phyloP scores from a whole-genome alignment of 345 rosid genomes.

The Corchorus olitorius region DNA sequence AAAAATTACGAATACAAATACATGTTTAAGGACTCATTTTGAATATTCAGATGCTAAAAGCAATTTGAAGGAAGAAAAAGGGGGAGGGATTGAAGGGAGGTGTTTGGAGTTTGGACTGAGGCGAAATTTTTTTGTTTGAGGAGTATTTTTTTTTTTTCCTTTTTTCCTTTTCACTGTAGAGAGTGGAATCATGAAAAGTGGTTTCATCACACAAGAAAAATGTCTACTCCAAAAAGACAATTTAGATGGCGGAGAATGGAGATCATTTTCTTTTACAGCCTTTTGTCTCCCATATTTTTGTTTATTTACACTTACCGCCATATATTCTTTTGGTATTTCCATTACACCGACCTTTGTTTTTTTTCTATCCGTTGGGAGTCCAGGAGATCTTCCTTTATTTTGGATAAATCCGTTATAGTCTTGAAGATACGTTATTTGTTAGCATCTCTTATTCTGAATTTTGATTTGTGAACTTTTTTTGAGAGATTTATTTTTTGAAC shows the following conservation, averaged over 20 bases:
- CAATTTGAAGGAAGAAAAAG: not conserved
- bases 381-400: not conserved
- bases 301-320: not conserved
- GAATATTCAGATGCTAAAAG: constrained; percentile 2
- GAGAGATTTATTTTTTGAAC: too few species aligned
- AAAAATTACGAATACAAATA: constrained; percentile 1
- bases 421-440: too few species aligned
- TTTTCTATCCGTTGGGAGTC: too few species aligned
- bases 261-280: not conserved
- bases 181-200: not conserved
- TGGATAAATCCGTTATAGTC: too few species aligned
- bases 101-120: not conserved
- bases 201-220: not conserved
- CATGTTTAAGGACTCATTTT: not conserved
- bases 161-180: not conserved
- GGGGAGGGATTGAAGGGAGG: not conserved
- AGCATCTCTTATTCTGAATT: too few species aligned
- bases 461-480: too few species aligned
- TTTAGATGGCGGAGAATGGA: constrained; percentile 8
- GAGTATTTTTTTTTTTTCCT: too few species aligned
- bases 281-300: not conserved
- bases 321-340: not conserved
- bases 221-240: constrained; percentile 21
- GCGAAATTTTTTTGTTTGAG: too few species aligned
- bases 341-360: not conserved